Percentiles rank a stretch among this genome's conserved stretches.
phyloP scores from a whole-genome alignment of 805 yeast genomes.

The Lipomyces anomalus region DNA sequence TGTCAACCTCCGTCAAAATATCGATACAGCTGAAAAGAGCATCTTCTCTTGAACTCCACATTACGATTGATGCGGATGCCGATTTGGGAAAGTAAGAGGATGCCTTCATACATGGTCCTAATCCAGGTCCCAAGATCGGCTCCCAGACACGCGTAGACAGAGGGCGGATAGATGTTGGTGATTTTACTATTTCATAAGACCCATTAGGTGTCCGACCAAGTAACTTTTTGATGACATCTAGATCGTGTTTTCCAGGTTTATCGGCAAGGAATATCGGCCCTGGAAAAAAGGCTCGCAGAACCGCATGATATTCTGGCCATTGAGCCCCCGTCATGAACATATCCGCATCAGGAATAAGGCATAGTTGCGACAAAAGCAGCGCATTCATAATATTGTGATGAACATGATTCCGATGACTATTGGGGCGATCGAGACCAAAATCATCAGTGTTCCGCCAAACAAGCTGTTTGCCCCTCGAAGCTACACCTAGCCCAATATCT shows the following conservation, averaged over 20 bases:
- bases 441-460: conserved; percentile 6
- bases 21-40: conserved; percentile 1
- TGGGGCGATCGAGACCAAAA: conserved; percentile 6
- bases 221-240: conserved; percentile 3
- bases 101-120: conserved; percentile 5
- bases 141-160: conserved; percentile 6
- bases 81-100: conserved; percentile 4
- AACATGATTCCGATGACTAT: conserved; percentile 3
- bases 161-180: not conserved
- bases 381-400: conserved; percentile 4
- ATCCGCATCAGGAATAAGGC: conserved; percentile 6
- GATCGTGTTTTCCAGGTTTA: conserved; percentile 5
- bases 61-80: conserved; percentile 1
- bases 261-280: conserved; percentile 5
- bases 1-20: not conserved
- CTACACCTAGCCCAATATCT: no score
- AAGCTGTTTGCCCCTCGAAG: conserved; percentile 1
- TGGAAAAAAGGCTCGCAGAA: conserved; percentile 4
- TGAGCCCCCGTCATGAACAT: conserved; percentile 7
- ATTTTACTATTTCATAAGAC: conserved; percentile 3
- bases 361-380: conserved; percentile 1
- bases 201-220: conserved; percentile 1
- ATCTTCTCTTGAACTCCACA: conserved; percentile 7
- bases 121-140: conserved; percentile 1
- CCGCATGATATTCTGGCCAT: conserved; percentile 7